Percentiles rank a stretch among this genome's conserved stretches.
Evolutionary conservation across 441 rosid genomes (phyloP).

Genomic region (Adansonia rubrostipa): DNA sequence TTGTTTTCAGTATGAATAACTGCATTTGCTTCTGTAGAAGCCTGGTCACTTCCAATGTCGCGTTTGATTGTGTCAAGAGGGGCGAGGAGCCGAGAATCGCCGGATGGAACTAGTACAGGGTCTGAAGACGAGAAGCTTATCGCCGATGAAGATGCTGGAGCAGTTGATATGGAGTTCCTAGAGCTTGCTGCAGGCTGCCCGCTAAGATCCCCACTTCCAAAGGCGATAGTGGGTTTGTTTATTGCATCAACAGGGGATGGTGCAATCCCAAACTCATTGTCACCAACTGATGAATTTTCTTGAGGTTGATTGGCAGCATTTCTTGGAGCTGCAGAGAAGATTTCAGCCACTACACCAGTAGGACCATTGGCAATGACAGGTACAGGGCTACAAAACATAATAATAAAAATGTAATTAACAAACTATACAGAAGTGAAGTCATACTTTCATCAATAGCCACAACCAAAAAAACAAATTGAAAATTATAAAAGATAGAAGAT

Average conservation of each 20-base stretch:
- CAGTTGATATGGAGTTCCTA: slow-evolving; percentile 39
- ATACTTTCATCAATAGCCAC: slow-evolving; percentile 6
- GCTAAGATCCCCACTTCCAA: slow-evolving; percentile 45
- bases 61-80: slow-evolving; percentile 53
- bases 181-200: slow-evolving; percentile 45
- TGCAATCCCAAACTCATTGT: slow-evolving; percentile 40
- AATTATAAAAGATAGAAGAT: slow-evolving; percentile 21
- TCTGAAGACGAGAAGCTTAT: slow-evolving; percentile 65
- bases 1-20: slow-evolving; percentile 49
- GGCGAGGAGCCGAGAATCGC: slow-evolving; percentile 42
- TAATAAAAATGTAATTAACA: slow-evolving; percentile 26
- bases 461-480: background rate
- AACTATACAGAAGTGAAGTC: background rate
- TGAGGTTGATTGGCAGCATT: slow-evolving; percentile 44
- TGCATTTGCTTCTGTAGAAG: slow-evolving; percentile 49
- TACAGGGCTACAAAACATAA: slow-evolving; percentile 50
- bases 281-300: slow-evolving; percentile 40
- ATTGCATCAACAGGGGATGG: slow-evolving; percentile 40
- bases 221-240: slow-evolving; percentile 40
- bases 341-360: slow-evolving; percentile 49
- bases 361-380: slow-evolving; percentile 54
- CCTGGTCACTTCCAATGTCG: slow-evolving; percentile 50
- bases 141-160: slow-evolving; percentile 60
- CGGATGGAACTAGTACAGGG: slow-evolving; percentile 59
- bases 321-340: slow-evolving; percentile 40